Evolutionary conservation across 2,329 filamentous ascomycete genomes (phyloP).

Genomic region (Ambrosiella cleistominuta): DNA sequence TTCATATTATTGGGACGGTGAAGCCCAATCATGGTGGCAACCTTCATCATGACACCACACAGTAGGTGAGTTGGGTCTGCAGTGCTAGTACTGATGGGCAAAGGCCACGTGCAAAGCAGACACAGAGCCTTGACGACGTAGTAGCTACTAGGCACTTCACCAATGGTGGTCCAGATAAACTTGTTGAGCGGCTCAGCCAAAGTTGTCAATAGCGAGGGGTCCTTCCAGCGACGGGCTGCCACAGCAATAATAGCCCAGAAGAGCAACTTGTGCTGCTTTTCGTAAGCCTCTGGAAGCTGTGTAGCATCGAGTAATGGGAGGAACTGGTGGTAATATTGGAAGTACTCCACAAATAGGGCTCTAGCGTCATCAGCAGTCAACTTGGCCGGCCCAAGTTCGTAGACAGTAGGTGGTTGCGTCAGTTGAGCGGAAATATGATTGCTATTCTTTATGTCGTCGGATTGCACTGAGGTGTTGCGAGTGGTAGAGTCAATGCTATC

Average conservation of each 20-base stretch:
- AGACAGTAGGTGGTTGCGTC: not conserved
- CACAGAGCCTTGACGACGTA: constrained; percentile 69
- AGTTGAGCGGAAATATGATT: constrained; percentile 19
- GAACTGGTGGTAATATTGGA: constrained; percentile 58
- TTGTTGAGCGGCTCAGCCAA: constrained; percentile 51
- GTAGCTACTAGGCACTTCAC: constrained; percentile 61
- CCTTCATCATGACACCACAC: constrained; percentile 72
- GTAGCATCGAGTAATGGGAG: constrained; percentile 54
- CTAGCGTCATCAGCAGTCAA: constrained; percentile 45
- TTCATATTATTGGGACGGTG: constrained; percentile 68
- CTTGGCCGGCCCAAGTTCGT: constrained; percentile 43
- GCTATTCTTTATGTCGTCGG: constrained; percentile 41
- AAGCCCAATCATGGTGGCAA: constrained; percentile 66
- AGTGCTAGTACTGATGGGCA: constrained; percentile 65
- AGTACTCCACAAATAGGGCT: constrained; percentile 57
- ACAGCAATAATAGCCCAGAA: constrained; percentile 75
- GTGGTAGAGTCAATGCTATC: constrained; percentile 32
- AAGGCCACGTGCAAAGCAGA: constrained; percentile 63
- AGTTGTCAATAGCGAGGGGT: constrained; percentile 46
- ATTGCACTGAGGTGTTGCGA: constrained; percentile 46
- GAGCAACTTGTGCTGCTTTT: constrained; percentile 58
- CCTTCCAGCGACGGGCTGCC: constrained; percentile 52
- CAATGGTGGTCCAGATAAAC: constrained; percentile 60
- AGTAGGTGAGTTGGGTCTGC: constrained; percentile 69
- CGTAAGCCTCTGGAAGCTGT: constrained; percentile 54